Evolutionary conservation across 78 protist species (phyloP), one percentile per base, ranked within the genome.

Genomic region (Polysphondylium violaceum): DNA sequence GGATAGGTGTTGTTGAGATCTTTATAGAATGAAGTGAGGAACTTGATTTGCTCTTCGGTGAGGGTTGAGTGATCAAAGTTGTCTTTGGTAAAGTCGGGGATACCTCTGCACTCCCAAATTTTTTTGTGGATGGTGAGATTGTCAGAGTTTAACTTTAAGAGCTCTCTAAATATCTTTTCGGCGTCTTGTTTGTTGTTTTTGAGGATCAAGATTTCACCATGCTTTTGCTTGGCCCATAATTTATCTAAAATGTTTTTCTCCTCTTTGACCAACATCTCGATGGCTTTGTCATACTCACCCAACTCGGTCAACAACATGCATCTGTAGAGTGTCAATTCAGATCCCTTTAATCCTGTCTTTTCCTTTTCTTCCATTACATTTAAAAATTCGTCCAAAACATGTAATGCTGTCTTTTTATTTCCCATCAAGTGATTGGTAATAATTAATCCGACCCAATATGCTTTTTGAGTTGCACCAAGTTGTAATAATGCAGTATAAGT

Each of bases 391-490:
- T 88, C 91, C 27, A 97, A 55, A 44, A 94, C 56, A 7, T 47
- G 21, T 8, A 63, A 14, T 6, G 97, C 96, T 58, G 38, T 43
- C 35, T 33, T 43, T 36, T 67, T 21, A 44, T 88, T 74, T 3
- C 94, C 95, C 50, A 38, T 38, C 25, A 95, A 59, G 43, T 97
- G 98, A 17, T 88, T 11, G 33, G 97, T 87, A 21, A 95, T 6
- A 6, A 96, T 97, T 40, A 94, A 93, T 19, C 95, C 90, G 23
- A 95, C n/a, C 98, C 99, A 97, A 78, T 89, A 50, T 53, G 64
- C 60, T 60, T 79, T 67, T 36, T 56, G 23, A n/a, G 77, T 8
- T 47, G 98, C 78, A 40, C 95, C 93, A 17, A 73, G n/a, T 31
- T 36, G 55, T 41, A 96, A 93, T n/a, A 97, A 77, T 43, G 76